phyloP scores from a whole-genome alignment of 2,329 filamentous ascomycete genomes.

The Dactylonectria macrodidyma region DNA sequence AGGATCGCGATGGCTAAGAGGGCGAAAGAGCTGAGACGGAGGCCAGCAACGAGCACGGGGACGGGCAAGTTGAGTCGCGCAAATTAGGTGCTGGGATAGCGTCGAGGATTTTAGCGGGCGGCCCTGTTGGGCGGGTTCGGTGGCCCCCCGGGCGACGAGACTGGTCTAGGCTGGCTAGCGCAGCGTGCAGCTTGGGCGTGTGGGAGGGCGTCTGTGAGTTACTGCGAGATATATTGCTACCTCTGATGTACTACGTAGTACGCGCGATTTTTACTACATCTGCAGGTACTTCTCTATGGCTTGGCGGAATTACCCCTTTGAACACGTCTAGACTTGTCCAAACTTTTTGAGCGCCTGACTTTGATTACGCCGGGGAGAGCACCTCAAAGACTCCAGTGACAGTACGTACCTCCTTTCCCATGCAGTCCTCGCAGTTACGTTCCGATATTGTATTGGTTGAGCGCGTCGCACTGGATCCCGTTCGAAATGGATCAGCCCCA shows the following conservation, averaged over 20 bases:
- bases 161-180: conserved; percentile 36
- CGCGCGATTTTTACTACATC: no score
- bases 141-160: conserved; percentile 24
- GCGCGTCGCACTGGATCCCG: background rate
- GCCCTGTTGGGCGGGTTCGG: conserved; percentile 44
- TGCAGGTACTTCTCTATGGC: conserved; percentile 33
- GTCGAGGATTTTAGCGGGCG: conserved; percentile 46
- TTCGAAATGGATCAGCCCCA: background rate
- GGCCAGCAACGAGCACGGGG: conserved; percentile 10
- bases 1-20: conserved; percentile 46
- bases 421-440: conserved; percentile 4
- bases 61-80: conserved; percentile 43
- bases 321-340: conserved; percentile 24
- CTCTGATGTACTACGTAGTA: background rate
- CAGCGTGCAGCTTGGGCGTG: conserved; percentile 15
- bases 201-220: conserved; percentile 43
- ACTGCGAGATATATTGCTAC: conserved; percentile 49
- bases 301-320: conserved; percentile 39
- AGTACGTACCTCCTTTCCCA: conserved; percentile 21
- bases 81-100: conserved; percentile 51
- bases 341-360: conserved; percentile 32
- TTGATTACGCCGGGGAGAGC: conserved; percentile 22
- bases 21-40: conserved; percentile 43
- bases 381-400: background rate
- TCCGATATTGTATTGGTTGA: conserved; percentile 15